Percentiles rank a stretch among this genome's conserved stretches.
Conservation (phyloP, 768 basidiomycete genomes). For the Boletus tomentosulus region DNA sequence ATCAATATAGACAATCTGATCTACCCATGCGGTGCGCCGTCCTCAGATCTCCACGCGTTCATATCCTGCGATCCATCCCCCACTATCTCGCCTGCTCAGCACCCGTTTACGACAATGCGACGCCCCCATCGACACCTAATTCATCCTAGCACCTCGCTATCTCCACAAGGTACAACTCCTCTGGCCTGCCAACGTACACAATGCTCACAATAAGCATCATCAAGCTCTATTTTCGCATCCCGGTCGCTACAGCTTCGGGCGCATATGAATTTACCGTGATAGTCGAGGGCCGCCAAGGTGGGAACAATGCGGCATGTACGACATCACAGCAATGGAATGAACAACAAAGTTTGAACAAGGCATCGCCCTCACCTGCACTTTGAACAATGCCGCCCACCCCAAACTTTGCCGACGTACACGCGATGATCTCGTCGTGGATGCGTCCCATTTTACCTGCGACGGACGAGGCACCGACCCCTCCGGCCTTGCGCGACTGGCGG, state of each 20-base stretch:
- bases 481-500: constrained; percentile 18
- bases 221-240: constrained; percentile 9
- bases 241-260: constrained; percentile 26
- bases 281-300: constrained; percentile 23
- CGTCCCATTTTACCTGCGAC: neutral
- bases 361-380: constrained; percentile 13
- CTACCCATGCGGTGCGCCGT: no score
- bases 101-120: constrained; percentile 3
- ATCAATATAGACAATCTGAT: no score
- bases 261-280: constrained; percentile 31
- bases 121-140: constrained; percentile 13
- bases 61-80: neutral
- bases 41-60: neutral
- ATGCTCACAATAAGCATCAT: neutral
- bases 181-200: no score
- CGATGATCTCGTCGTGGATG: neutral
- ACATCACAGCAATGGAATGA: neutral
- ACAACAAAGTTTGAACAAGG: neutral
- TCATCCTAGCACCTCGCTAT: neutral
- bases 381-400: constrained; percentile 8
- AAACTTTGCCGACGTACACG: constrained; percentile 14
- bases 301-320: constrained; percentile 9
- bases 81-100: neutral
- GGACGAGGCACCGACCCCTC: constrained; percentile 3
- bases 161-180: constrained; percentile 16